Evolutionary conservation across 2,329 filamentous ascomycete species (phyloP), one percentile per base, ranked within the genome.

Genomic region (Fusarium paranaense): DNA sequence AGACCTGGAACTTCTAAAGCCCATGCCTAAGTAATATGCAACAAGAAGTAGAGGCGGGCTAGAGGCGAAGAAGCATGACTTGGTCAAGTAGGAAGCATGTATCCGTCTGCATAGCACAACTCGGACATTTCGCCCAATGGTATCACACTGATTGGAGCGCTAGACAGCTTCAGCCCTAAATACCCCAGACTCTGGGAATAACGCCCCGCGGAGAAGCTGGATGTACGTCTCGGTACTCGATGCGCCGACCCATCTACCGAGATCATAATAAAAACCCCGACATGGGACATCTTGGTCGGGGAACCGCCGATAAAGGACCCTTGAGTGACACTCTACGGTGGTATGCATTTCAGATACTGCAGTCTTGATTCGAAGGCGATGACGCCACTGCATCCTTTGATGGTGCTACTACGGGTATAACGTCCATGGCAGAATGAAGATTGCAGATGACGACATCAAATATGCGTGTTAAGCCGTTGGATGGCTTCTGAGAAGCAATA

Each of bases 371-470:
- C 42, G 54, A 56, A 22, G 61, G 18, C 32, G 22, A 63, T 54
- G 45, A 40, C 61, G 60, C 61, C 32, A 54, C 47, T 27, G 32
- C 16, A 27, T 30, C 32, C 47, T 27, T 40, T 63, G 22, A 40
- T 62, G 60, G 37, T 62, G 60, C 47, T 62, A 54, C 42, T 6
- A 50, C 22, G 60, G 32, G 30, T 45, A 35, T 37, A 62, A 47
- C 18, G 40, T 30, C 13, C 9, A 66, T 71, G 52, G 32, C 60
- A 69, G 65, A 40, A 69, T 69, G 54, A 37, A 22, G 22, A 47
- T 40, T 5, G 14, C 54, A 52, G 47, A 73, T 73, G 65, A 59
- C 71, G 71, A 72, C 71, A 73, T 73, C 25, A 11, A 45, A 2
- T 30, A 52, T 62, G 38, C 16, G 25, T 20, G 38, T 16, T 61